A percentile compares a stretch with the other conserved stretches of the same genome.
phyloP scores from a whole-genome alignment of 108 stramenopile genomes.

The Nannochloropsis oceanica region DNA sequence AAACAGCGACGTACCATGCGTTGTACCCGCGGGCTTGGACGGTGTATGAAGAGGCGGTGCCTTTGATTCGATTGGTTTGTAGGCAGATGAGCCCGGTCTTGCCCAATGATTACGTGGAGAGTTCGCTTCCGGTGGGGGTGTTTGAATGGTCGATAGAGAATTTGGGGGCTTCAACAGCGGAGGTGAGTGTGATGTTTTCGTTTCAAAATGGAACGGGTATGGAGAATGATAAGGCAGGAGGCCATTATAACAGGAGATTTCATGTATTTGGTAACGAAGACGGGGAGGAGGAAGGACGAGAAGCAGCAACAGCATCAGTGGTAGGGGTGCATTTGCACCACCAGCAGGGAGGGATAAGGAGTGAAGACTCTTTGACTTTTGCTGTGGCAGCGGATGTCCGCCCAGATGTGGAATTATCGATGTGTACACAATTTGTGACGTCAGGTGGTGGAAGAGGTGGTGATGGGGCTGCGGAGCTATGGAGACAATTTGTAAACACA shows the following conservation, averaged over 20 bases:
- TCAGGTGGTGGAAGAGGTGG: background rate
- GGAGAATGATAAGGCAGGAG: background rate
- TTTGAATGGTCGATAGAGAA: conserved; percentile 18
- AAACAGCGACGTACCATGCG: conserved; percentile 6
- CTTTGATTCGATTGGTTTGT: background rate
- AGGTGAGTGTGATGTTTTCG: conserved; percentile 29
- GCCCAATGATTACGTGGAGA: conserved; percentile 23
- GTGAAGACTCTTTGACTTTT: background rate
- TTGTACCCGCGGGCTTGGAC: conserved; percentile 27
- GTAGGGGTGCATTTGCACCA: background rate
- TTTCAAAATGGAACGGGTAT: conserved; percentile 14
- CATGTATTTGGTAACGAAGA: background rate
- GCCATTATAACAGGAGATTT: background rate
- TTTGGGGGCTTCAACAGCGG: background rate
- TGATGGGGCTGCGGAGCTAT: background rate
- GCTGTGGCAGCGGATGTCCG: background rate
- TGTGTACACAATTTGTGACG: background rate
- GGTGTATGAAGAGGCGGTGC: conserved; percentile 15
- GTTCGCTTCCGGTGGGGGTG: conserved; percentile 10
- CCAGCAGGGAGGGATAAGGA: background rate
- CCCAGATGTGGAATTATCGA: background rate
- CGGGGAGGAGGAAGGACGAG: background rate
- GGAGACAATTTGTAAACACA: background rate
- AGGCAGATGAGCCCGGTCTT: conserved; percentile 20
- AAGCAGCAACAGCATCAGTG: background rate